phyloP scores from a whole-genome alignment of 108 stramenopile genomes.

The Nitzschia putrida region DNA sequence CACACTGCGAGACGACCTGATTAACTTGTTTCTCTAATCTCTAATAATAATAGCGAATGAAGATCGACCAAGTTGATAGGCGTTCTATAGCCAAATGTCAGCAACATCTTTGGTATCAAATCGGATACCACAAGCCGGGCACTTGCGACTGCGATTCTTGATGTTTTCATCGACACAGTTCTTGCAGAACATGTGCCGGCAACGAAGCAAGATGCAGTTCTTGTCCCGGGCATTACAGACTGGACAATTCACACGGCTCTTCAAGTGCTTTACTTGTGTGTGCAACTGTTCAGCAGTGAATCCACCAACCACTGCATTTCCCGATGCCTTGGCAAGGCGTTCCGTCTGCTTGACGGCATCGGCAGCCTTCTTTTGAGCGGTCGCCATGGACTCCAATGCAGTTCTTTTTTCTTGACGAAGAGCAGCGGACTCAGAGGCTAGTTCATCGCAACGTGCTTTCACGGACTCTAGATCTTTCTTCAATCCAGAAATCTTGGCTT shows the following conservation, averaged over 20 bases:
- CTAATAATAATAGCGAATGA: too few species aligned
- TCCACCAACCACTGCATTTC: conserved; percentile 32
- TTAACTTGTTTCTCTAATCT: too few species aligned
- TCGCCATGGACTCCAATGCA: conserved; percentile 66
- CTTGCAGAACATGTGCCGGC: conserved; percentile 92
- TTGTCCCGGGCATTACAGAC: conserved; percentile 92
- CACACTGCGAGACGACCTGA: too few species aligned
- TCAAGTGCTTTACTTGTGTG: conserved; percentile 69
- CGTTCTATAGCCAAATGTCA: conserved; percentile 71
- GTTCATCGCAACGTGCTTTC: conserved; percentile 68
- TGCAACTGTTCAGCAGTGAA: conserved; percentile 77
- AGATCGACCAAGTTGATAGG: too few species aligned
- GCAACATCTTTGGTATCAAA: conserved; percentile 87
- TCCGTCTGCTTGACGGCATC: conserved; percentile 55
- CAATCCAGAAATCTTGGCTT: conserved; percentile 43
- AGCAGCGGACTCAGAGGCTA: conserved; percentile 60
- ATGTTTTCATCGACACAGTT: conserved; percentile 88
- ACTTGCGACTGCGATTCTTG: conserved; percentile 86
- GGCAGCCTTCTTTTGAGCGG: conserved; percentile 68
- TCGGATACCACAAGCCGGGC: conserved; percentile 81
- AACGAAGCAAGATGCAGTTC: conserved; percentile 86
- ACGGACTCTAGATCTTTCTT: conserved; percentile 53
- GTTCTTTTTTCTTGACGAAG: conserved; percentile 65
- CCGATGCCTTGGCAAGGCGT: conserved; percentile 30
- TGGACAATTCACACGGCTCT: conserved; percentile 74